A percentile compares a stretch with the other conserved stretches of the same genome.
These are phyloP conservation scores for Codiaeum variegatum DNA, from an alignment of 441 rosid genomes.

Conservation along the genomic window DNA sequence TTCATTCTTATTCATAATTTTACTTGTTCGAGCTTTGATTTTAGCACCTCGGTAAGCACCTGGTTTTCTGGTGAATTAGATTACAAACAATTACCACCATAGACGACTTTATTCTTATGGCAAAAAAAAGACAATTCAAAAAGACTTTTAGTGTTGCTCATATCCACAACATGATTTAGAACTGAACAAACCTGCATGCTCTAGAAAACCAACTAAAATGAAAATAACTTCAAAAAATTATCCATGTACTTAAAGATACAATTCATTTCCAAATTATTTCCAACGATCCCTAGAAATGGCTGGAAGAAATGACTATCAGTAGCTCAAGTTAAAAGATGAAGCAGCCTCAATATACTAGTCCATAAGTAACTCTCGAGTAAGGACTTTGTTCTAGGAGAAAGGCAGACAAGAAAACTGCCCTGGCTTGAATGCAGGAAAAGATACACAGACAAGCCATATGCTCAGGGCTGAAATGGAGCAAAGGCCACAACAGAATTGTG, in stretches of 20 bases:
- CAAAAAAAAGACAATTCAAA: not conserved
- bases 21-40: too few species aligned
- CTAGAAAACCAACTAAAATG: not conserved
- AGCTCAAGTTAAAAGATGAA: constrained; percentile 18
- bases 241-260: not conserved
- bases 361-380: constrained; percentile 7
- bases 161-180: constrained; percentile 9
- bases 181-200: constrained; percentile 1
- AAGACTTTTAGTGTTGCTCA: not conserved
- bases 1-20: too few species aligned
- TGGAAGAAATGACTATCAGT: constrained; percentile 15
- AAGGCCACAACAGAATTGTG: constrained; percentile 92
- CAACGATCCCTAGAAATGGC: constrained; percentile 3
- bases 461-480: constrained; percentile 75
- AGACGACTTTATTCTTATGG: too few species aligned
- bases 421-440: constrained; percentile 36
- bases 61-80: too few species aligned
- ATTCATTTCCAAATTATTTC: constrained; percentile 23
- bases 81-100: too few species aligned
- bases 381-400: constrained; percentile 6
- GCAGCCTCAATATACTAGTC: constrained; percentile 18
- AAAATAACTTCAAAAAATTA: not conserved
- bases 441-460: not conserved
- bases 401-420: constrained; percentile 15
- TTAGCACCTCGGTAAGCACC: too few species aligned